Evolutionary conservation across 352 stramenopile genomes (phyloP).

Genomic region (Thalassiosira allenii): DNA sequence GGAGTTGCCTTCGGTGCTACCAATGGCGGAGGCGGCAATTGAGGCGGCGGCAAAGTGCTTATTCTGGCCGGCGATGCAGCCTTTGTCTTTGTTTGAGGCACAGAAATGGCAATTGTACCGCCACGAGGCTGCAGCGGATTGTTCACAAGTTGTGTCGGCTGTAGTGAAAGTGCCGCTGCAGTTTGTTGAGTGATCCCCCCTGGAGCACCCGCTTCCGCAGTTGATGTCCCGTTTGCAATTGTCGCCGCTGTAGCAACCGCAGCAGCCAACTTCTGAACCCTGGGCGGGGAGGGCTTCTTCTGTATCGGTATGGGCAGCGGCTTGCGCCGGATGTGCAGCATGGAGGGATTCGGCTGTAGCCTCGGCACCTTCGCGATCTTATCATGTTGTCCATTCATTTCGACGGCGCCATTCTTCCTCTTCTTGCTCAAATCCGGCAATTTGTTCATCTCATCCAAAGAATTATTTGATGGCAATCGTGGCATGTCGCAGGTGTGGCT

Average conservation of each 20-base stretch:
- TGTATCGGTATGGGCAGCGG: constrained; percentile 40
- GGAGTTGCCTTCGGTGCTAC: not conserved
- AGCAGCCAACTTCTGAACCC: constrained; percentile 18
- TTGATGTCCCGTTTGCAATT: constrained; percentile 32
- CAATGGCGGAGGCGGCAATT: not conserved
- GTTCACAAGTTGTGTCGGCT: not conserved
- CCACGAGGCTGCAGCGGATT: not conserved
- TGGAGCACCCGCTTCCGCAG: not conserved
- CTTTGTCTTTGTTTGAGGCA: too few species aligned
- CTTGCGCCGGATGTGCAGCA: constrained; percentile 38
- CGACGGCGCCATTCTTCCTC: too few species aligned
- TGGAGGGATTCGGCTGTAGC: too few species aligned
- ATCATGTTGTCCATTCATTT: too few species aligned
- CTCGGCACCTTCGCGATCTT: not conserved
- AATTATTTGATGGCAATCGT: not conserved
- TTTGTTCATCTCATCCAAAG: constrained; percentile 18
- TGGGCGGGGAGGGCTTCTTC: constrained; percentile 2
- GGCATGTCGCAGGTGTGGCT: constrained; percentile 22
- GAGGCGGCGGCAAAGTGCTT: not conserved
- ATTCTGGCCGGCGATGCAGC: too few species aligned
- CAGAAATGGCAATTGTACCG: too few species aligned
- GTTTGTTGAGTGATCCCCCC: not conserved
- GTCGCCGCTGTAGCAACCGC: constrained; percentile 53
- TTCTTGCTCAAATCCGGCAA: too few species aligned
- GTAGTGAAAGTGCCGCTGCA: constrained; percentile 24